Evolutionary conservation across 2,329 filamentous ascomycete genomes (phyloP).

Genomic region (Pseudogymnoascus sp.): DNA sequence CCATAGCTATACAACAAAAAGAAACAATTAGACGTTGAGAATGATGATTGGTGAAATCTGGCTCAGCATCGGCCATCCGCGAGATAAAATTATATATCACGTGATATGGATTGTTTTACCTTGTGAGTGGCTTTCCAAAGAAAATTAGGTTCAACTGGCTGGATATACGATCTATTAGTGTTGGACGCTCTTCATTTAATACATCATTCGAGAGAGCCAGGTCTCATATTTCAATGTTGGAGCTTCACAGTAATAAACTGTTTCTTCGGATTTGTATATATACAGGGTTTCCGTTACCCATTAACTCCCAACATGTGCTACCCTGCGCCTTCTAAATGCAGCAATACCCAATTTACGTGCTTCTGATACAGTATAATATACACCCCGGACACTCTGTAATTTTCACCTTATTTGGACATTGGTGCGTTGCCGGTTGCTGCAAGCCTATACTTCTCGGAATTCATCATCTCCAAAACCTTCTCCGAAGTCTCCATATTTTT

Average conservation of each 20-base stretch:
- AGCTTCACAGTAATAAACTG: neutral
- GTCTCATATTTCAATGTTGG: neutral
- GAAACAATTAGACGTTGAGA: neutral
- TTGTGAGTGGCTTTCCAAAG: neutral
- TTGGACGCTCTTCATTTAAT: neutral
- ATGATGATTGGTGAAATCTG: neutral
- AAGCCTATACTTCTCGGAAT: constrained; percentile 38
- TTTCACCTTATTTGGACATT: constrained; percentile 12
- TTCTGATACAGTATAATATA: constrained; percentile 8
- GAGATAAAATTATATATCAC: neutral
- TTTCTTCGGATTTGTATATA: constrained; percentile 8
- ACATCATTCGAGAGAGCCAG: neutral
- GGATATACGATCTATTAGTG: neutral
- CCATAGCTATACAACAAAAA: neutral
- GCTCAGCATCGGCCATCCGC: neutral
- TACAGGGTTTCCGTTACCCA: constrained; percentile 7
- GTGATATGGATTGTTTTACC: neutral
- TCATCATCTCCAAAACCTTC: constrained; percentile 50
- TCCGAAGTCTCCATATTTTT: constrained; percentile 43
- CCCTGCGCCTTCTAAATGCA: constrained; percentile 7
- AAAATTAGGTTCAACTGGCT: neutral
- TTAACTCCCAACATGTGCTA: constrained; percentile 8
- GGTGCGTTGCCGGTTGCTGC: constrained; percentile 23
- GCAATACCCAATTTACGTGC: constrained; percentile 8
- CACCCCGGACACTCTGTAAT: neutral